Base-by-base conservation (phyloP, 805 yeast genomes). In the Saccharomycopsis javanensis region DNA sequence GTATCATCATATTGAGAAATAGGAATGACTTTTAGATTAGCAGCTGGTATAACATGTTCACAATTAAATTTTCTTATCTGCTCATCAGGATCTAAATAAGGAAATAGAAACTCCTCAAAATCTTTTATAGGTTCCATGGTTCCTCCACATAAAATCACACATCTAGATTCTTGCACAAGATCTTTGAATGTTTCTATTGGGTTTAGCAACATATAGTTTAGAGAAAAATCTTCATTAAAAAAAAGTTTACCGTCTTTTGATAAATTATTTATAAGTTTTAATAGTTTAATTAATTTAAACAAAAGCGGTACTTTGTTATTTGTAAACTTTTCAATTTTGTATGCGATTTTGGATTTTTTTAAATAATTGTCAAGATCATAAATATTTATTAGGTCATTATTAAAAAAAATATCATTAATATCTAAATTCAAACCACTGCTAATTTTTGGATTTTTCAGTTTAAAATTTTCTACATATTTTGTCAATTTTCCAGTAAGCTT, bases 81-180 rank as follows among this genome's bases (percentile, higher is more conserved):
- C 0, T 68, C 65, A 0, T 64, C 56, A 0, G 69, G 61, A 1
- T 74, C 63, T 1, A 85, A 56, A 48, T 79, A 76, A 0, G 96
- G 95, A 53, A 88, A 80, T 37, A 90, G 69, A 61, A 76, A 79
- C n/a, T 80, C 72, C 5, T 77, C 69, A 66, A 83, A 86, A 62
- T 91, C 96, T n/a, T 74, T 65, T 34, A 83, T 74, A 0, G 97
- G 97, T 66, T 87, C 92, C 96, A 90, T 88, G 0, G 98, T 91
- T 13, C 98, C 98, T 35, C 98, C 98, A 1, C 96, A 94, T 2
- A 91, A 67, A 1, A 92, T 73, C 0, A 91, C 85, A 67, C 91
- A 84, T 61, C 76, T 76, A 0, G 89, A 75, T 13, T 80, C 78
- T 2, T 81, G 80, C 0, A 88, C 80, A 2, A 92, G 74, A 1